Evolutionary conservation across 306 rosid species (phyloP), one percentile per base, ranked within the genome.

Genomic region (Quercus aquifolioides): DNA sequence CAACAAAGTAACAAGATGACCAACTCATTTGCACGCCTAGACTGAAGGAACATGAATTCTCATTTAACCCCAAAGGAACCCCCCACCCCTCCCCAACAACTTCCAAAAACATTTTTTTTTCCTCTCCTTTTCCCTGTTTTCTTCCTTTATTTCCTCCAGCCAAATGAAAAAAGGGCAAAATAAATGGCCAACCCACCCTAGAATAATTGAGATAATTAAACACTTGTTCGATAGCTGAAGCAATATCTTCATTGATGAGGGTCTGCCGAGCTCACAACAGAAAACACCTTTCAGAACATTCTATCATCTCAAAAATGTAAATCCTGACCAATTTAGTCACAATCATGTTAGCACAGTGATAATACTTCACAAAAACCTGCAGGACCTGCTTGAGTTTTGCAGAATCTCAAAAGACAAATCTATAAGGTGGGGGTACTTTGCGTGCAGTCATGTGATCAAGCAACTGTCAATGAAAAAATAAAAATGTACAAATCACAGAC

Each of bases 301-400:
- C 20, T 64, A 64, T 64, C 71, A 64, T 30, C 71, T 33, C 72
- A 68, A 20, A 68, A 33, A 68, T 8, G 72, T 68, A 19, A 17
- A 35, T n/a, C 72, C 72, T 68, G 72, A 35, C 52, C 72, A 68
- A 33, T 68, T 68, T 68, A 68, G 51, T 68, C 72, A 35, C 25
- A 68, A 68, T 68, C 1, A 33, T 19, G 72, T 68, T 33, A 68
- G 54, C 54, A 68, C 8, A 68, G 52, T 35, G 28, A n/a, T 35
- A 68, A 68, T 68, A 68, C 17, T 68, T 12, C 17, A 38, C 52
- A 68, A 68, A 68, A 35, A 68, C 72, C 72, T 68, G 28, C 20
- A 19, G 51, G 69, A n/a, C 51, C 71, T 33, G 11, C 65, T 25
- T 4, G 71, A 8, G 49, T 17, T 26, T 11, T 18, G 46, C n/a